Base-by-base conservation (phyloP, 441 rosid species). In the Gossypium lobatum region DNA sequence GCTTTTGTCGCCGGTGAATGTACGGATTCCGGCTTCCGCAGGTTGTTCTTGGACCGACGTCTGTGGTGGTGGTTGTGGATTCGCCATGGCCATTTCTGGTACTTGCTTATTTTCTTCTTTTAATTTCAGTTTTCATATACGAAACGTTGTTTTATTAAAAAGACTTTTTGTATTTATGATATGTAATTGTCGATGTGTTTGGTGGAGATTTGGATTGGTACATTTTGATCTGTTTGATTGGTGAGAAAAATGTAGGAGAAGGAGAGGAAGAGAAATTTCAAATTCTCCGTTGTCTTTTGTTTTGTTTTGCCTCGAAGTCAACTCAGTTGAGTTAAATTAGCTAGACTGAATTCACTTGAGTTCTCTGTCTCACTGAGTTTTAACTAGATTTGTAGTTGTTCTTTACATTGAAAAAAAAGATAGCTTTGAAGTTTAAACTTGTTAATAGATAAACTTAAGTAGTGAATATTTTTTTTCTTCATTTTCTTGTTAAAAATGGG, bases 61-160 rank as follows among this genome's bases (percentile, higher is more conserved):
- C 0, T 91, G 88, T 37, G 97, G 99, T 21, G 98, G 99, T 1
- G 98, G 98, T 0, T 95, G 99, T 64, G 97, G 99, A 46, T 93
- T 93, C 79, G 98, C 99, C 76, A 86, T 91, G 89, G 98, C 97
- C 72, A 88, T 89, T 79, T 84, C 97, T 73, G 97, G 99, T 93
- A 31, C 7, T 31, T 31, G 37, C 37, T 31, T 31, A 31, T 31
- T 31, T 31, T 31, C 7, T 4, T 52, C 55, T 52, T 18, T 52
- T 52, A 18, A 52, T 52, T 52, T 52, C 57, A 5, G 57, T 52
- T n/a, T 14, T 16, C 0, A 0, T 52, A 16, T 52, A n/a, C 6
- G 20, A 14, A 52, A 52, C 37, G 8, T 52, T 52, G 16, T 52
- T n/a, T 52, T 52, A 17, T 6, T 52, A 6, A 52, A 4, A 52